These are phyloP conservation scores for Juncus effusus DNA, from an alignment of 176 grass and related monocot genomes.

Conservation along the genomic window DNA sequence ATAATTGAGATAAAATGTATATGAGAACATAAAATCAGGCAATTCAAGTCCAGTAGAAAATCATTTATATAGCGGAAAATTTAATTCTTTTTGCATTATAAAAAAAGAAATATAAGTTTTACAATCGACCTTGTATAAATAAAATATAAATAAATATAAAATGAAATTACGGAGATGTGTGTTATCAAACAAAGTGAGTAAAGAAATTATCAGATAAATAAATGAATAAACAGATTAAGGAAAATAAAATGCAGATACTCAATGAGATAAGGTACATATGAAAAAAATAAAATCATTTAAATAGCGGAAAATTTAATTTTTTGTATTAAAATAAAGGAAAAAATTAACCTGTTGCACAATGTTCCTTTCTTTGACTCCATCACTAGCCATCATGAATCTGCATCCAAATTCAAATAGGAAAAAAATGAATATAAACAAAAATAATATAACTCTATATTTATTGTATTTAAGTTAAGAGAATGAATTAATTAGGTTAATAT, in stretches of 20 bases:
- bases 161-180: too few species aligned
- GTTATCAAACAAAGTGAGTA: too few species aligned
- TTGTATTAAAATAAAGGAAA: slow-evolving; percentile 1
- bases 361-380: slow-evolving; percentile 81
- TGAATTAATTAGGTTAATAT: neutral
- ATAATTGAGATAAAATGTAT: too few species aligned
- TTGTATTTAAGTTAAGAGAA: neutral
- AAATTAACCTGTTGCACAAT: slow-evolving; percentile 51
- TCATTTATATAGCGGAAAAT: too few species aligned
- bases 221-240: too few species aligned
- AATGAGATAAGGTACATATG: neutral
- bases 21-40: too few species aligned
- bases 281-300: slow-evolving; percentile 3
- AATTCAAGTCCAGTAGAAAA: too few species aligned
- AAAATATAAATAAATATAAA: too few species aligned
- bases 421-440: slow-evolving; percentile 7
- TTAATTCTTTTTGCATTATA: too few species aligned
- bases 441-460: neutral
- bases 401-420: slow-evolving; percentile 24
- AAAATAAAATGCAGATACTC: neutral
- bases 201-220: too few species aligned
- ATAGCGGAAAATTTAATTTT: slow-evolving; percentile 6
- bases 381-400: slow-evolving; percentile 95
- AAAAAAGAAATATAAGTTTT: slow-evolving; percentile 22
- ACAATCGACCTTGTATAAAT: slow-evolving; percentile 30